phyloP scores from a whole-genome alignment of 2,329 filamentous ascomycete genomes.

The Zarea fungicola region DNA sequence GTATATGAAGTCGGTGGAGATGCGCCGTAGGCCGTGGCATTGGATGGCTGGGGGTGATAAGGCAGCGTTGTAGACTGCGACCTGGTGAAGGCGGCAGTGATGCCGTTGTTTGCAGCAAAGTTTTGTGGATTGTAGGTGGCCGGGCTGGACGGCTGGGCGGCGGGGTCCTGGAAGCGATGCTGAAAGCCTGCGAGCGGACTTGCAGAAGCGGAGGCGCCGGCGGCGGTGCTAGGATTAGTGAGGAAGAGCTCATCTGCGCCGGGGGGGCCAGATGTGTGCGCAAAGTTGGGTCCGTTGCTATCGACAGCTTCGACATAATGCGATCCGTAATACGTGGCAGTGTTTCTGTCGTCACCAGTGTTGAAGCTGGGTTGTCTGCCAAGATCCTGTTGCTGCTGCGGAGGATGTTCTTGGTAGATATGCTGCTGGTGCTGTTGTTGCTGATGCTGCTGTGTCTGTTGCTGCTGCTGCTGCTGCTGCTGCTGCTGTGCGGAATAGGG shows the following conservation, averaged over 20 bases:
- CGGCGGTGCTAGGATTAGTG: conserved; percentile 40
- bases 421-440: conserved; percentile 23
- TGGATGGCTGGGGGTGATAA: conserved; percentile 39
- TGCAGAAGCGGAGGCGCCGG: conserved; percentile 11
- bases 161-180: conserved; percentile 43
- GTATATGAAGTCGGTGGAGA: conserved; percentile 42
- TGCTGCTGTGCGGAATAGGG: conserved; percentile 22
- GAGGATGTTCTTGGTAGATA: too few species aligned
- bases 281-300: conserved; percentile 16
- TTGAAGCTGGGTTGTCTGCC: conserved; percentile 66
- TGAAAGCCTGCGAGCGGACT: conserved; percentile 47
- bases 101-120: conserved; percentile 36
- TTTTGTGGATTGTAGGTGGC: conserved; percentile 66
- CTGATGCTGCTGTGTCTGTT: conserved; percentile 27
- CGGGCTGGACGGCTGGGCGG: conserved; percentile 41
- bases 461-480: conserved; percentile 21
- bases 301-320: conserved; percentile 23
- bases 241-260: conserved; percentile 61
- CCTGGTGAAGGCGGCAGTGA: conserved; percentile 29
- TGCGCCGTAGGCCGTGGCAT: conserved; percentile 30
- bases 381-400: conserved; percentile 29
- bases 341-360: conserved; percentile 59
- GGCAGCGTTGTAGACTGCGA: conserved; percentile 49
- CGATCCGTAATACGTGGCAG: conserved; percentile 43
- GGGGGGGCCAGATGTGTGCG: conserved; percentile 17